Percentiles rank a stretch among this genome's conserved stretches.
Evolutionary conservation across 208 protist genomes (phyloP).

Genomic region (Trypanosoma theileri): DNA sequence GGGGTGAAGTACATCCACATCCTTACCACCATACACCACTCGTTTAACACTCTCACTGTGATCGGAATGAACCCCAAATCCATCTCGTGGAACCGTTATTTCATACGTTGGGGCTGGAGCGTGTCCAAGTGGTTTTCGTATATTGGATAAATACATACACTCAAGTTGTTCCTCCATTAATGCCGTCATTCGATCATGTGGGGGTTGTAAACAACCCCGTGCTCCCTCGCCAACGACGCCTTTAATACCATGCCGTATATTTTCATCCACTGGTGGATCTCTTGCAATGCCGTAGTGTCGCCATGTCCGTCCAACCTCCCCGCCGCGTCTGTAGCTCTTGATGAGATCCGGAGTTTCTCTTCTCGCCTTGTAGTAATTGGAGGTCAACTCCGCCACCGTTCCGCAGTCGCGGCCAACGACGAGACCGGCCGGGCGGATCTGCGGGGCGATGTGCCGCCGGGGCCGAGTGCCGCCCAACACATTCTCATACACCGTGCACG

Average conservation of each 20-base stretch:
- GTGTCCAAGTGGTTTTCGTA: constrained; percentile 60
- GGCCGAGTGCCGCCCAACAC: constrained; percentile 34
- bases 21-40: constrained; percentile 47
- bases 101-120: constrained; percentile 36
- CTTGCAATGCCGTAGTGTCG: constrained; percentile 54
- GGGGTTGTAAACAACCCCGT: constrained; percentile 63
- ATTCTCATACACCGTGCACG: constrained; percentile 20
- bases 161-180: constrained; percentile 75
- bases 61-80: constrained; percentile 58
- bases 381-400: constrained; percentile 58
- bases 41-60: constrained; percentile 53
- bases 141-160: constrained; percentile 49
- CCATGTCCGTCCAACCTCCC: constrained; percentile 45
- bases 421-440: constrained; percentile 72
- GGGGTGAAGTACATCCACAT: constrained; percentile 52
- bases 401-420: constrained; percentile 42
- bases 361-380: constrained; percentile 59
- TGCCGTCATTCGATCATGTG: constrained; percentile 57
- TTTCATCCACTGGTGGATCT: constrained; percentile 48
- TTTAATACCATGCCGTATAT: constrained; percentile 48
- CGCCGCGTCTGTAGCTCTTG: constrained; percentile 53
- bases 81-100: constrained; percentile 44
- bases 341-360: constrained; percentile 61
- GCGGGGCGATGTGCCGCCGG: constrained; percentile 67
- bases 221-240: constrained; percentile 32